Base-by-base conservation (phyloP, 1,139 yeast genomes). In the Blastobotrys elegans region DNA sequence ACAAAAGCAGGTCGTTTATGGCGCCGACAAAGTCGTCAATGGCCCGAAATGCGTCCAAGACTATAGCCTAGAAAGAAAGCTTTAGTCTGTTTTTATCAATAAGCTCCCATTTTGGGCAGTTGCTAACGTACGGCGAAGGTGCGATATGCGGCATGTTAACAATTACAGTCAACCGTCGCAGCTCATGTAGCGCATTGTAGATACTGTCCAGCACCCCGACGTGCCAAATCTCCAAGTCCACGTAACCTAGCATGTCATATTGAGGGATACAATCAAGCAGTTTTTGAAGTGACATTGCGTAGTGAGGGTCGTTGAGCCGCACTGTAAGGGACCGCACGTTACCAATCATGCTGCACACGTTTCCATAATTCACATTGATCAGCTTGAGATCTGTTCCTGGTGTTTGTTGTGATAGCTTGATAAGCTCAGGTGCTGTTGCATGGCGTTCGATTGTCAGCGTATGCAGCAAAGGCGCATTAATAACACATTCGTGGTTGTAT, bases 21-120 rank as follows among this genome's bases (percentile, higher is more conserved):
- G 35, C 34, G 11, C 43, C 43, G 2, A 40, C 43, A 14, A 11
- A 32, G 10, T 21, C 43, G 21, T 40, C 43, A 10, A n/a, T 40
- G 14, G 43, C 43, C 5, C 29, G 43, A 40, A 24, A 10, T 24
- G 27, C 27, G 27, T 24, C 27, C n/a, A n/a, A n/a, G n/a, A n/a
- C n/a, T n/a, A n/a, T n/a, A n/a, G n/a, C n/a, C n/a, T n/a, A n/a
- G n/a, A n/a, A n/a, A n/a, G n/a, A n/a, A 6, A 24, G 10, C 27
- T 24, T 24, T 24, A 24, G 8, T 10, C 10, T 24, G 27, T 24
- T 24, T 24, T 24, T 24, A 10, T 24, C 27, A 24, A 24, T 10
- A 5, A 24, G 8, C 27, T 10, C 8, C 27, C 27, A 24, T 24
- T 24, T 24, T 5, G 27, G 10, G 27, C 27, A 24, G 27, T 10